Evolutionary conservation across 2,329 filamentous ascomycete species (phyloP), one percentile per base, ranked within the genome.

Genomic region (Neobulgaria alba): DNA sequence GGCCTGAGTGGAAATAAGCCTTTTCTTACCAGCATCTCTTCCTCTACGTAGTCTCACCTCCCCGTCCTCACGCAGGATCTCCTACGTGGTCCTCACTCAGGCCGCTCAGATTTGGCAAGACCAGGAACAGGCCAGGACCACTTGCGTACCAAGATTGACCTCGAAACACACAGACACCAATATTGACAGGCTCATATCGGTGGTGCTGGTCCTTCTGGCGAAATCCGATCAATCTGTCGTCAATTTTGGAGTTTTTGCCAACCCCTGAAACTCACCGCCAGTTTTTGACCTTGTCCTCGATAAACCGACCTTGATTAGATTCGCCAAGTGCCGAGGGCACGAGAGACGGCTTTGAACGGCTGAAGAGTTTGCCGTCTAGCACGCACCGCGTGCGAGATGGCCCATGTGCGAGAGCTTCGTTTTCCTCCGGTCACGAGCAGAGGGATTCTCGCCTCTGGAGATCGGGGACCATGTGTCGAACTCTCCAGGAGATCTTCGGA

Each of bases 311-410:
- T 8, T 33, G 33, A 30, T 19, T 39, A 50, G 38, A 39, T 45
- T 50, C 52, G 52, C 50, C 53, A 49, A 53, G 52, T 52, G 52
- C 52, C 50, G 53, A 46, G 47, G 50, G 47, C 30, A 23, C 38
- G 20, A 35, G 20, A 30, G 43, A 48, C 45, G 45, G 43, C 43
- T 46, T 44, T 48, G 39, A 32, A 50, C 42, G 41, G 44, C 44
- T 45, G 39, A 36, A 20, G 10, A 20, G 34, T 29, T 37, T 47
- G 40, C 42, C 45, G 45, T 42, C 29, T 18, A n/a, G 10, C 14
- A 34, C 34, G 20, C 38, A 9, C 29, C 19, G 14, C 23, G 29
- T 20, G 17, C n/a, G n/a, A n/a, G n/a, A n/a, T n/a, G n/a, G 36
- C n/a, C 26, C 29, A 17, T n/a, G 32, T 30, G 34, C 23, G 14